phyloP scores from a whole-genome alignment of 2,329 filamentous ascomycete species.

The Penicillium polonicum region DNA sequence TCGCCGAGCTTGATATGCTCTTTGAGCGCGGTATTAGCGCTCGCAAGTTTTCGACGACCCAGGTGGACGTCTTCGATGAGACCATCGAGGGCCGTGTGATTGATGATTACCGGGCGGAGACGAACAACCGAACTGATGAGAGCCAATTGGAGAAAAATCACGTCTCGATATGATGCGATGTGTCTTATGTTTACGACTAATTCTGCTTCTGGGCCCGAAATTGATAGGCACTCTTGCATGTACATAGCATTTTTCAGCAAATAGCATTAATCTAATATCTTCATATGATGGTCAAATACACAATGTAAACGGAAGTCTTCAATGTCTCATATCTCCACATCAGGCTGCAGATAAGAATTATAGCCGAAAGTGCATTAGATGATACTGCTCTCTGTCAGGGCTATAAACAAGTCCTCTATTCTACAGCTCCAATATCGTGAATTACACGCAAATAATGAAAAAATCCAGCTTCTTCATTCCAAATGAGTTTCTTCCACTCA shows the following conservation, averaged over 20 bases:
- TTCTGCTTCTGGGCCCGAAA: neutral
- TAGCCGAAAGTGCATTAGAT: conserved; percentile 5
- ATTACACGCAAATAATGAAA: neutral
- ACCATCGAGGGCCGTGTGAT: conserved; percentile 30
- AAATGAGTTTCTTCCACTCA: neutral
- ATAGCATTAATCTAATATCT: conserved; percentile 6
- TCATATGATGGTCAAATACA: neutral
- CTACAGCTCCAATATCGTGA: conserved; percentile 6
- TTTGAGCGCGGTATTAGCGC: conserved; percentile 73
- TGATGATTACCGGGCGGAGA: conserved; percentile 38
- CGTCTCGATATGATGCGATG: conserved; percentile 16
- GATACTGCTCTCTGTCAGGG: neutral
- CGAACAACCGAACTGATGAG: conserved; percentile 52
- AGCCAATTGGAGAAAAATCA: conserved; percentile 55
- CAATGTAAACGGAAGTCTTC: neutral
- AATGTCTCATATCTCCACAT: neutral
- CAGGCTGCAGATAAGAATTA: conserved; percentile 8
- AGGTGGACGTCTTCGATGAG: conserved; percentile 56
- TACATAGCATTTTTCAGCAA: conserved; percentile 5
- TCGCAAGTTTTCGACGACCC: conserved; percentile 65
- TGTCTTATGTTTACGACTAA: conserved; percentile 23
- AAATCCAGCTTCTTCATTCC: conserved; percentile 1
- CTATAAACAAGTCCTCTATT: neutral
- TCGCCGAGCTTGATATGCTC: conserved; percentile 80
- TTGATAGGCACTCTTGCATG: neutral